Evolutionary conservation across 140 eudicot genomes (phyloP).

Genomic region (Oenanthe javanica): DNA sequence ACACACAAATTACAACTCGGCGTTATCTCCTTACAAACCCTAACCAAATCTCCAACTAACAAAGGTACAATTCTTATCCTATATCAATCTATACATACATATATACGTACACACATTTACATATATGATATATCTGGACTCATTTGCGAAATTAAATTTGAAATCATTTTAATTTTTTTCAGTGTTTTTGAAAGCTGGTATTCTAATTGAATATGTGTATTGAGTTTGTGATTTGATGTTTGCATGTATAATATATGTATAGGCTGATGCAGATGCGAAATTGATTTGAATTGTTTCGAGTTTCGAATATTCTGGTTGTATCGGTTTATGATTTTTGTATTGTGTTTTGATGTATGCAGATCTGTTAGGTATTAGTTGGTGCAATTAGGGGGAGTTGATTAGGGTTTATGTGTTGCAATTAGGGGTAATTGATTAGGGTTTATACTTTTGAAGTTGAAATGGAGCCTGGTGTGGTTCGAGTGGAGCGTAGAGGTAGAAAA

Average conservation of each 20-base stretch:
- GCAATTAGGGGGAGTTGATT: background rate
- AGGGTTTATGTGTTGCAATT: background rate
- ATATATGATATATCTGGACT: background rate
- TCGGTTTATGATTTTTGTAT: background rate
- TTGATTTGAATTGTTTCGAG: background rate
- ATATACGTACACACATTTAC: background rate
- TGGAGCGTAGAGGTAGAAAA: conserved; percentile 44
- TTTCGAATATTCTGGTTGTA: background rate
- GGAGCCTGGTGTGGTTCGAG: conserved; percentile 55
- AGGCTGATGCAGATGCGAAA: background rate
- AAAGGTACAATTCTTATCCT: background rate
- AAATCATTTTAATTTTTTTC: background rate
- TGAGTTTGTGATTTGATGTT: background rate
- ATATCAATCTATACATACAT: background rate
- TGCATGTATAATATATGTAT: background rate
- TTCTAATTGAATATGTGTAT: background rate
- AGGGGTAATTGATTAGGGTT: background rate
- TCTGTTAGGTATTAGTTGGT: conserved; percentile 2
- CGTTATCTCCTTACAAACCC: background rate
- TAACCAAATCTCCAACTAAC: background rate
- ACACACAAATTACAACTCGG: background rate
- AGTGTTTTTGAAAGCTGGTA: background rate
- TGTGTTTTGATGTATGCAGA: background rate
- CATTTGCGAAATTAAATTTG: background rate
- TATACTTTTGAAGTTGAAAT: conserved; percentile 19